Percentiles rank a stretch among this genome's conserved stretches.
Conservation (phyloP, 352 stramenopile genomes). For the Globisporangium cystogenes region DNA sequence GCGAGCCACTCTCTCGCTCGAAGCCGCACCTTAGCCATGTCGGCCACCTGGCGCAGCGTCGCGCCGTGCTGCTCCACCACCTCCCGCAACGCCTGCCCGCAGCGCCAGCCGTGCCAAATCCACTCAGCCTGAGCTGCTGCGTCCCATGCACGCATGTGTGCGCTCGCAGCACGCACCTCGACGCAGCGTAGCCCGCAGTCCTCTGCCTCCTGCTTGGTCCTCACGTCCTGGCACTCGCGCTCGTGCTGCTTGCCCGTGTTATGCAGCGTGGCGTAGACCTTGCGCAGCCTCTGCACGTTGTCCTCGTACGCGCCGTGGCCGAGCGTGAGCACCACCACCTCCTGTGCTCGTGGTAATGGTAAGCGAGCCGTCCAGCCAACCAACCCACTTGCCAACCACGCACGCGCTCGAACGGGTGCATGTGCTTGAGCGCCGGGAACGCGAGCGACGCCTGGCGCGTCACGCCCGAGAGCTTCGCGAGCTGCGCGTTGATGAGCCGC, state of each 20-base stretch:
- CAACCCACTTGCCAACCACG: slow-evolving; percentile 5
- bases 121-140: no score
- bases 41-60: slow-evolving; percentile 38
- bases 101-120: background rate
- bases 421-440: slow-evolving; percentile 68
- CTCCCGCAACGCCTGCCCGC: slow-evolving; percentile 31
- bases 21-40: slow-evolving; percentile 50
- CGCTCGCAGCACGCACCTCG: slow-evolving; percentile 28
- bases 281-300: slow-evolving; percentile 64
- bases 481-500: slow-evolving; percentile 75
- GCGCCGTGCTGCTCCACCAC: slow-evolving; percentile 36
- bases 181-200: slow-evolving; percentile 75
- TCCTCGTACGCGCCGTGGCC: slow-evolving; percentile 68
- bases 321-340: slow-evolving; percentile 78
- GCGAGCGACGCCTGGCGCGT: slow-evolving; percentile 66
- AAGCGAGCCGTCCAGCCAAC: background rate
- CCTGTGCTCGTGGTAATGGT: no score
- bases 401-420: slow-evolving; percentile 82
- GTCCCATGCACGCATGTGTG: no score
- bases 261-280: slow-evolving; percentile 72
- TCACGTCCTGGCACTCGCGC: slow-evolving; percentile 51
- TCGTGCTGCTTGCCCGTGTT: slow-evolving; percentile 75
- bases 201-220: slow-evolving; percentile 75
- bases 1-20: background rate
- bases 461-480: slow-evolving; percentile 64